Percentiles rank a stretch among this genome's conserved stretches.
phyloP scores from a whole-genome alignment of 2,329 filamentous ascomycete species.

The Tolypocladium tropicale region DNA sequence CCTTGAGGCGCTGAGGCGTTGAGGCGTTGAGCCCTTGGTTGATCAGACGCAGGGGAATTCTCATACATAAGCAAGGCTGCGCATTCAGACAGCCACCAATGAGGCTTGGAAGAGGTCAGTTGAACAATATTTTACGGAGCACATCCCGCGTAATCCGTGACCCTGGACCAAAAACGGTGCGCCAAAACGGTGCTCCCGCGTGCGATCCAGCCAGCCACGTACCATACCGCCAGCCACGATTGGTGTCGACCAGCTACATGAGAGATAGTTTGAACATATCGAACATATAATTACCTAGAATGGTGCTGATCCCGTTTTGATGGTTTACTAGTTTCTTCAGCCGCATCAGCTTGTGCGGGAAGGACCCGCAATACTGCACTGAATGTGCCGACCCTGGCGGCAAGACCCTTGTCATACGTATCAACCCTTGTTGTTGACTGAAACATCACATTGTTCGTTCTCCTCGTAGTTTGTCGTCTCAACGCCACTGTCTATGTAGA shows the following conservation, averaged over 20 bases:
- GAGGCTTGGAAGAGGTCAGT: background rate
- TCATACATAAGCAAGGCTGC: background rate
- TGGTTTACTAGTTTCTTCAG: background rate
- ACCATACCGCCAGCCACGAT: background rate
- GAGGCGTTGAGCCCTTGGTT: background rate
- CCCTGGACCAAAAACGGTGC: background rate
- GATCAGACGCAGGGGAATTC: background rate
- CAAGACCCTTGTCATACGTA: background rate
- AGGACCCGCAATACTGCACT: background rate
- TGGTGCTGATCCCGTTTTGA: background rate
- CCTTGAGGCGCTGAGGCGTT: no score
- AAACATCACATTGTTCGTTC: background rate
- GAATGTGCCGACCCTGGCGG: background rate
- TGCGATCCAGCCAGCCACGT: background rate
- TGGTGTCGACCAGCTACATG: background rate
- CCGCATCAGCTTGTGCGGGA: background rate
- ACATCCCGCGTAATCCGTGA: background rate
- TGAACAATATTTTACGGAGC: background rate
- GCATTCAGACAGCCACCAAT: background rate
- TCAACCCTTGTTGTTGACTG: background rate
- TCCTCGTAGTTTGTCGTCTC: no score
- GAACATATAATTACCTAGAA: background rate
- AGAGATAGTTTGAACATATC: background rate
- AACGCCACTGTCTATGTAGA: no score
- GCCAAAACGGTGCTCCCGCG: background rate